Evolutionary conservation across 495 filamentous ascomycete genomes (phyloP).

Genomic region (Annulohypoxylon maeteangense): DNA sequence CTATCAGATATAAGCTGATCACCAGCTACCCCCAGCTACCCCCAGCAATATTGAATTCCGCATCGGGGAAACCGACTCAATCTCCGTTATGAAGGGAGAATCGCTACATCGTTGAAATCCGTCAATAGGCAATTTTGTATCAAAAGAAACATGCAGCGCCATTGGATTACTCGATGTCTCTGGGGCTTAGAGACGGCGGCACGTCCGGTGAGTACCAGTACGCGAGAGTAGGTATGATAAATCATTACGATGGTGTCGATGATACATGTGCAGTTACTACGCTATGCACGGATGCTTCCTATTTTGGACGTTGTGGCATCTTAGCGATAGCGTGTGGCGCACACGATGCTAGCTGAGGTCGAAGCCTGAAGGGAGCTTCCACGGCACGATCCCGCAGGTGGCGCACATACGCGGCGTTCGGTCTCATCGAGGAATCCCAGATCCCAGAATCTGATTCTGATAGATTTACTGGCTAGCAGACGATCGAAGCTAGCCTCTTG

Average conservation of each 20-base stretch:
- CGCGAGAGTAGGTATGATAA: conserved; percentile 1
- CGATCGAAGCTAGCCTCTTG: conserved; percentile 4
- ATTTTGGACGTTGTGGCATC: conserved; percentile 7
- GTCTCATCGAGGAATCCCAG: background rate
- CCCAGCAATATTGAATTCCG: conserved; percentile 12
- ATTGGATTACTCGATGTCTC: conserved; percentile 5
- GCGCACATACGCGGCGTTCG: background rate
- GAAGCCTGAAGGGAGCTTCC: background rate
- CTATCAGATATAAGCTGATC: background rate
- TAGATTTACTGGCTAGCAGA: background rate
- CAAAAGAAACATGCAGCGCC: background rate
- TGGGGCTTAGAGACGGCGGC: conserved; percentile 8
- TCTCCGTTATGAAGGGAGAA: background rate
- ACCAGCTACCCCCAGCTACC: conserved; percentile 9
- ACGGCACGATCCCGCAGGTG: conserved; percentile 19
- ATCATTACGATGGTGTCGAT: conserved; percentile 23
- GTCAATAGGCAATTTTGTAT: conserved; percentile 20
- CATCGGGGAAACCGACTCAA: conserved; percentile 24
- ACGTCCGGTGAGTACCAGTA: conserved; percentile 11
- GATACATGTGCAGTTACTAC: background rate
- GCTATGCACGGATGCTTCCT: conserved; percentile 11
- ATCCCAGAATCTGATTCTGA: background rate
- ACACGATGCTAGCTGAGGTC: conserved; percentile 24
- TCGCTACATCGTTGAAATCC: conserved; percentile 7
- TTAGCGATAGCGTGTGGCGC: conserved; percentile 6